Base-by-base conservation (phyloP, 2,329 filamentous ascomycete genomes). In the Exophiala bonariae region DNA sequence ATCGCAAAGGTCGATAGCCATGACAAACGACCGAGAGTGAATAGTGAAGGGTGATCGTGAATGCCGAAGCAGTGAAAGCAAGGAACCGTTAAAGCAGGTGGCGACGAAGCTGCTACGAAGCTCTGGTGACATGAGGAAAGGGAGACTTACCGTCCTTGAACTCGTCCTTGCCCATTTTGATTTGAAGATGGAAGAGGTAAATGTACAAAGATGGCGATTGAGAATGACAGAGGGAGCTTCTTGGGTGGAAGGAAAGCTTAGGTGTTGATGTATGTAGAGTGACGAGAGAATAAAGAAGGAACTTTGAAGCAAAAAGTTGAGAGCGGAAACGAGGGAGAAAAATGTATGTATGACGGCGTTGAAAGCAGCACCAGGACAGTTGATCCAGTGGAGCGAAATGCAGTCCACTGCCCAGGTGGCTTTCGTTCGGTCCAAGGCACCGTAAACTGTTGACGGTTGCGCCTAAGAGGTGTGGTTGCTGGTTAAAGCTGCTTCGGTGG, bases 111-210 rank as follows among this genome's bases (percentile, higher is more conserved):
- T 53, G 49, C 43, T 54, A 44, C 52, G 47, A 55, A 57, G 54
- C 50, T 54, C 22, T 47, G 20, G 28, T 20, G 36, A 36, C 33
- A 30, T 18, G 19, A 37, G 30, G 19, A 32, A 28, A 32, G 31
- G 30, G 23, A 39, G 23, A 55, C 56, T 52, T 48, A 59, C 56
- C 56, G 3, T 55, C 49, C 33, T 49, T 50, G 50, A 59, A 59
- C 10, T 57, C 57, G 53, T 56, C 47, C 49, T 59, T 59, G 55
- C 44, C 57, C 57, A 59, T 59, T 45, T 41, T 57, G 44, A 46
- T n/a, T 28, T 23, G 16, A 17, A 34, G 20, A 11, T 39, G 41
- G 38, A 40, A 40, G 41, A 20, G 18, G 18, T 38, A 18, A 36
- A 35, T 28, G 13, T 35, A 45, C 39, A 23, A 43, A 20, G 36